Percentiles rank a stretch among this genome's conserved stretches.
phyloP scores from a whole-genome alignment of 192 early-diverging fungal species.

The Coemansia pectinata region DNA sequence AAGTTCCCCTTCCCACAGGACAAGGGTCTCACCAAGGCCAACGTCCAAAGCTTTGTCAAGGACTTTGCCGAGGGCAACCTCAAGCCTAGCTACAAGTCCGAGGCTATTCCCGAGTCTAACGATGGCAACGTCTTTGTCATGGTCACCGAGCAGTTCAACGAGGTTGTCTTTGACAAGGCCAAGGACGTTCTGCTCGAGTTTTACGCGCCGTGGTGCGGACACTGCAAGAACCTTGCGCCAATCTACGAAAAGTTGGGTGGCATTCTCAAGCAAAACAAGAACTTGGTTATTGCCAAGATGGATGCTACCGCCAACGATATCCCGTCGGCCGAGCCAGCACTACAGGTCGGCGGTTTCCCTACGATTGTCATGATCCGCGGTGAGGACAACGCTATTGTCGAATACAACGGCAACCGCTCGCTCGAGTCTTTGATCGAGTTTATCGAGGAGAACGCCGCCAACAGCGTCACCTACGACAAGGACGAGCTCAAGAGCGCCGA shows the following conservation, averaged over 20 bases:
- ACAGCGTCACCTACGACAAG: conserved; percentile 48
- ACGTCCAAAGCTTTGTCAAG: conserved; percentile 63
- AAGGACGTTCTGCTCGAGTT: conserved; percentile 95
- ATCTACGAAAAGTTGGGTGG: conserved; percentile 84
- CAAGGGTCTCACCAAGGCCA: conserved; percentile 62
- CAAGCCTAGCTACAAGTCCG: conserved; percentile 80
- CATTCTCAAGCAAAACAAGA: conserved; percentile 54
- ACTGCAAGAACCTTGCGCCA: conserved; percentile 72
- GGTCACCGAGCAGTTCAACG: conserved; percentile 82
- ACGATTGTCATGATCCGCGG: conserved; percentile 93
- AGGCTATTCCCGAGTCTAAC: conserved; percentile 79
- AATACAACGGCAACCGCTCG: conserved; percentile 83
- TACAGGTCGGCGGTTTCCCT: conserved; percentile 89
- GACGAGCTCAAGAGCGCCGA: conserved; percentile 35
- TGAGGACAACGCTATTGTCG: conserved; percentile 72
- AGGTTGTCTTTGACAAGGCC: conserved; percentile 78
- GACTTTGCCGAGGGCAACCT: conserved; percentile 68
- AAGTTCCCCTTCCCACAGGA: conserved; percentile 88
- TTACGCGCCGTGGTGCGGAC: conserved; percentile 89
- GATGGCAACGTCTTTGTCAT: conserved; percentile 88
- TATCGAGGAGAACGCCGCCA: conserved; percentile 72
- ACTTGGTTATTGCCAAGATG: conserved; percentile 88
- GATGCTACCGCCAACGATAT: conserved; percentile 95
- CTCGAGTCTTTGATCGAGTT: conserved; percentile 78
- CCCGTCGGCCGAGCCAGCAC: conserved; percentile 62